Base-by-base conservation (phyloP, 306 rosid species). In the Pachyrhizus erosus region DNA sequence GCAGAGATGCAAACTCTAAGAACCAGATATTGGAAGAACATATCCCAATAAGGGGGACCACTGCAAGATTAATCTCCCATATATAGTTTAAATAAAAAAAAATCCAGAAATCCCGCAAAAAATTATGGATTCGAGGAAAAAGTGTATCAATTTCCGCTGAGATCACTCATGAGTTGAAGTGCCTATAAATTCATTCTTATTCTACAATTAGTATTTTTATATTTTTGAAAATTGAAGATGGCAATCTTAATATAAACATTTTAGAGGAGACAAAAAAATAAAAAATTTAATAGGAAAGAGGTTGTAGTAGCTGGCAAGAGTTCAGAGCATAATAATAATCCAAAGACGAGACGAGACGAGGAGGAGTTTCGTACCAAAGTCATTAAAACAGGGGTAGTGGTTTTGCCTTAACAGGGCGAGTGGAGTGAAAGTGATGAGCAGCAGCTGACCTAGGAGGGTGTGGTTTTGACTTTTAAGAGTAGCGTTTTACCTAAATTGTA, bases 31-130 rank as follows among this genome's bases (percentile, higher is more conserved):
- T 48, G 75, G 75, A 82, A 78, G 14, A 74, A 40, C 82, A 60
- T 79, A 14, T 69, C 75, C 73, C 73, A 61, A 52, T 13, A 31
- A 37, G 79, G 76, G 84, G 79, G 86, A 57, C 83, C 85, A 77
- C 78, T 49, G 5, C 34, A 23, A 80, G 23, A 60, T 61, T 29
- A 83, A 31, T 31, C 20, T 80, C 84, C 39, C 29, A 57, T 79
- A 58, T 26, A 6, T 42, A 37, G 73, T 72, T 79, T 21, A 69
- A 40, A 73, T 64, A 39, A 27, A 74, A 43, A 82, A 12, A 34
- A 77, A 46, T 13, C 89, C 93, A 87, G 48, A 87, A 88, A 87
- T 82, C 42, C 84, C 65, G 90, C 83, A 71, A 79, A 83, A 78
- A 26, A 0, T 70, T 64, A 82, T 67, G 83, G 87, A 26, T 43